phyloP scores from a whole-genome alignment of 805 yeast genomes.

The Wickerhamomyces subpelliculosus region DNA sequence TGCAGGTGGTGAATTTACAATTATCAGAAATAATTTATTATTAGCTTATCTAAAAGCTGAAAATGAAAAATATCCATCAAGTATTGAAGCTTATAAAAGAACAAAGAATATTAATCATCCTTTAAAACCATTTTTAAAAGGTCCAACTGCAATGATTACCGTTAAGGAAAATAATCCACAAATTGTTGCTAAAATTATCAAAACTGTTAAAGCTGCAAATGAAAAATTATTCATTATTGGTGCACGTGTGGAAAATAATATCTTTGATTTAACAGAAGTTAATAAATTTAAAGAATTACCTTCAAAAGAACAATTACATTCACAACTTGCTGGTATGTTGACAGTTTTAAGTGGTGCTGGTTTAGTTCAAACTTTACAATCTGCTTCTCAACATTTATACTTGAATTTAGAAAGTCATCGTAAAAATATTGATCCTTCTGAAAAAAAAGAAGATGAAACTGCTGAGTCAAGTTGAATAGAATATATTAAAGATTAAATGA shows the following conservation, averaged over 20 bases:
- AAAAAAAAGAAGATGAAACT: not conserved
- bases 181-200: constrained; percentile 54
- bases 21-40: constrained; percentile 64
- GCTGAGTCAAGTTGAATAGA: not conserved
- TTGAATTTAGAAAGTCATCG: constrained; percentile 65
- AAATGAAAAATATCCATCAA: constrained; percentile 67
- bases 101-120: constrained; percentile 52
- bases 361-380: constrained; percentile 71
- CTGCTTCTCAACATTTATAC: constrained; percentile 61
- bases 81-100: constrained; percentile 38
- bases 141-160: constrained; percentile 80
- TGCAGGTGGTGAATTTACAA: constrained; percentile 63
- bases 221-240: constrained; percentile 81
- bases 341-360: constrained; percentile 88
- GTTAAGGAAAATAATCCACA: constrained; percentile 67
- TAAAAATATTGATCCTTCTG: constrained; percentile 29
- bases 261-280: constrained; percentile 46
- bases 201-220: constrained; percentile 51
- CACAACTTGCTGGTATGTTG: constrained; percentile 77
- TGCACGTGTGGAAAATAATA: constrained; percentile 65
- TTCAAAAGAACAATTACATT: constrained; percentile 59
- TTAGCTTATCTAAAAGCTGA: constrained; percentile 71
- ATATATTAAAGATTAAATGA: not conserved
- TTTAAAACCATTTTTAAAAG: constrained; percentile 58
- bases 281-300: constrained; percentile 69